These are phyloP conservation scores for Conoideocrella luteorostrata DNA, from an alignment of 2,329 filamentous ascomycete species.

Conservation along the genomic window DNA sequence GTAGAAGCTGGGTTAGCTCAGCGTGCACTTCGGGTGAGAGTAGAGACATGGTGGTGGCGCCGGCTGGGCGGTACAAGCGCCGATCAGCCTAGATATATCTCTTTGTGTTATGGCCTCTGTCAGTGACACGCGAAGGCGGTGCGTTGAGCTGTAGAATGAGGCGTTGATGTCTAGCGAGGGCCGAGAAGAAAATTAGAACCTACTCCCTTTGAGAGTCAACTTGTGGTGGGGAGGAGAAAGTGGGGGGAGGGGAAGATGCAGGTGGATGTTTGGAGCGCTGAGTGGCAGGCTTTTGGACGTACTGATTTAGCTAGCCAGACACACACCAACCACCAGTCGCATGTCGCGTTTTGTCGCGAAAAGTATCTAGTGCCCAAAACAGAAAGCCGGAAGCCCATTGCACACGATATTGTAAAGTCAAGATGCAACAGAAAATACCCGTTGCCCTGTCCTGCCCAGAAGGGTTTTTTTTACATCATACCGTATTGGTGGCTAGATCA, in stretches of 20 bases:
- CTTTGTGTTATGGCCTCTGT: constrained; percentile 6
- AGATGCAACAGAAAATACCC: too few relatives aligned
- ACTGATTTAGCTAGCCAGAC: too few relatives aligned
- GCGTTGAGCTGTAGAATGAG: background rate
- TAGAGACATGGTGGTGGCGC: constrained; percentile 62
- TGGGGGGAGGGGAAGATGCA: constrained; percentile 18
- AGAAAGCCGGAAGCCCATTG: too few relatives aligned
- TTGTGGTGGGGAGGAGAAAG: constrained; percentile 18
- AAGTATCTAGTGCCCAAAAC: too few relatives aligned
- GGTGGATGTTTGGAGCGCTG: too few relatives aligned
- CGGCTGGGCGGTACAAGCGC: constrained; percentile 17
- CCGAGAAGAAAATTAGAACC: constrained; percentile 9
- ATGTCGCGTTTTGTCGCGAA: too few relatives aligned
- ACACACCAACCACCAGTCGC: too few relatives aligned
- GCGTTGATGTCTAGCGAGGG: background rate
- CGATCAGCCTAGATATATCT: constrained; percentile 13
- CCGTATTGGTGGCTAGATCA: too few relatives aligned
- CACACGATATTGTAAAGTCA: too few relatives aligned
- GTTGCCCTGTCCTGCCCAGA: too few relatives aligned
- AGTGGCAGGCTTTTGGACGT: too few relatives aligned
- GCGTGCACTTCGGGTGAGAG: constrained; percentile 77
- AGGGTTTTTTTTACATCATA: too few relatives aligned
- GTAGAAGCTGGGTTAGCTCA: constrained; percentile 79
- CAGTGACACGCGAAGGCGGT: background rate
- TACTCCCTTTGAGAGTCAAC: constrained; percentile 8